phyloP scores from a whole-genome alignment of 257 asterid species.

The Solanum ossicruentum region DNA sequence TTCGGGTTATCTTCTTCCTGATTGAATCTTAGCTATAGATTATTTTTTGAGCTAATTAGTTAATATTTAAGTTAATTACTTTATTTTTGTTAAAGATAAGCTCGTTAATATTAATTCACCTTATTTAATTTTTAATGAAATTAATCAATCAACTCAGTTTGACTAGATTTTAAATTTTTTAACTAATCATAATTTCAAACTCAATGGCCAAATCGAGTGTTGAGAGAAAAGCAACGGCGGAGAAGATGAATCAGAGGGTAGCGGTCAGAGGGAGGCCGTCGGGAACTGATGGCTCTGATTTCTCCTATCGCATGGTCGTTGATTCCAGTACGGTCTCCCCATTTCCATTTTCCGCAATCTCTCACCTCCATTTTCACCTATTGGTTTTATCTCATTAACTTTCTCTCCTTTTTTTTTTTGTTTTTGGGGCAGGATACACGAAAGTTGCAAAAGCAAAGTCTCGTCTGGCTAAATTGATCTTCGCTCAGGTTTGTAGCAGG shows the following conservation, averaged over 20 bases:
- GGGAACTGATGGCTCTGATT: conserved; percentile 91
- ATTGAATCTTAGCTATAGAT: no score
- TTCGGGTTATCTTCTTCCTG: no score
- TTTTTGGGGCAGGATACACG: conserved; percentile 41
- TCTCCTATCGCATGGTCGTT: conserved; percentile 89
- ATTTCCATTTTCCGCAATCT: neutral
- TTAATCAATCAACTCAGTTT: no score
- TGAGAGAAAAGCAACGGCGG: neutral
- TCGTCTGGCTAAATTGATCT: conserved; percentile 40
- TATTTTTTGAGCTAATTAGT: no score
- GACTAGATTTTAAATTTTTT: no score
- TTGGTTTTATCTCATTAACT: neutral
- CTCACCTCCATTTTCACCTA: neutral
- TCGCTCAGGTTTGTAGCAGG: conserved; percentile 42
- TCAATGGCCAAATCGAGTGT: neutral
- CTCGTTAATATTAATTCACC: no score
- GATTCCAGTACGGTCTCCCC: conserved; percentile 40
- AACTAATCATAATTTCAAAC: no score
- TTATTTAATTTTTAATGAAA: no score
- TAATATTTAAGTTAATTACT: no score
- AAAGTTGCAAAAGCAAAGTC: conserved; percentile 67
- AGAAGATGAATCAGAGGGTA: conserved; percentile 41
- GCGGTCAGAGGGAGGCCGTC: conserved; percentile 47
- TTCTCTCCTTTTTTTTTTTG: neutral
- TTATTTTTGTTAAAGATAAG: no score